Percentiles rank a stretch among this genome's conserved stretches.
Evolutionary conservation across 768 basidiomycete species (phyloP).

Genomic region (Termitomyces eurrhizus): DNA sequence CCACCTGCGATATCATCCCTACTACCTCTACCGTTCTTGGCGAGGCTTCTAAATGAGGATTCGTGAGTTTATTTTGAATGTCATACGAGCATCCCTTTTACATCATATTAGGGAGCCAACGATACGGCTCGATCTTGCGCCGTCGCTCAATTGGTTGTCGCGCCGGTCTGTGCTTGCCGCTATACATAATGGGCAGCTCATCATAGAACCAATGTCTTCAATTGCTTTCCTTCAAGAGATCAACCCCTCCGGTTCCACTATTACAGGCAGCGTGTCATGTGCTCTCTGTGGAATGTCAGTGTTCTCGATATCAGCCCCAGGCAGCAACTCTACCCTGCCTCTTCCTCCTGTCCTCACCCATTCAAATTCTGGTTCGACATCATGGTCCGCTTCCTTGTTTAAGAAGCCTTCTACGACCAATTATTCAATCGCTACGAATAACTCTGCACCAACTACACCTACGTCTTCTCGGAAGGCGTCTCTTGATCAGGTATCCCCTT

Average conservation of each 20-base stretch:
- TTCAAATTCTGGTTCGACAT: conserved; percentile 28
- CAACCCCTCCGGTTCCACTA: conserved; percentile 42
- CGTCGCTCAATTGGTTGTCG: conserved; percentile 92
- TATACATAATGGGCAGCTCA: conserved; percentile 83
- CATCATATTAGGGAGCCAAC: conserved; percentile 71
- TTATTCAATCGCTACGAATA: conserved; percentile 24
- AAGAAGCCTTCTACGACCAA: conserved; percentile 38
- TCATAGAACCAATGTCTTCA: conserved; percentile 80
- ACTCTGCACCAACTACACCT: conserved; percentile 29
- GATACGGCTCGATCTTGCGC: conserved; percentile 88
- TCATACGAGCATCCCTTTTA: conserved; percentile 15
- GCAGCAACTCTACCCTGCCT: conserved; percentile 22
- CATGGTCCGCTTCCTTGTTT: conserved; percentile 59
- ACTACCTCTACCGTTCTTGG: conserved; percentile 73
- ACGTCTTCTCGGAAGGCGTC: conserved; percentile 20
- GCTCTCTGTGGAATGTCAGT: conserved; percentile 73
- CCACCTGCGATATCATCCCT: conserved; percentile 72
- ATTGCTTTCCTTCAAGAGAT: conserved; percentile 54
- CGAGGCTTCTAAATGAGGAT: conserved; percentile 75
- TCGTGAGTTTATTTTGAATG: conserved; percentile 51
- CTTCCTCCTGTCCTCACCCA: conserved; percentile 30
- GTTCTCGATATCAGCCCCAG: conserved; percentile 32
- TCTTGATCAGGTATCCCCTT: conserved; percentile 25
- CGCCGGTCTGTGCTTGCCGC: conserved; percentile 80
- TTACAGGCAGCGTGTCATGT: conserved; percentile 57